phyloP scores from a whole-genome alignment of 805 yeast genomes.

The Candida palmyrensis region DNA sequence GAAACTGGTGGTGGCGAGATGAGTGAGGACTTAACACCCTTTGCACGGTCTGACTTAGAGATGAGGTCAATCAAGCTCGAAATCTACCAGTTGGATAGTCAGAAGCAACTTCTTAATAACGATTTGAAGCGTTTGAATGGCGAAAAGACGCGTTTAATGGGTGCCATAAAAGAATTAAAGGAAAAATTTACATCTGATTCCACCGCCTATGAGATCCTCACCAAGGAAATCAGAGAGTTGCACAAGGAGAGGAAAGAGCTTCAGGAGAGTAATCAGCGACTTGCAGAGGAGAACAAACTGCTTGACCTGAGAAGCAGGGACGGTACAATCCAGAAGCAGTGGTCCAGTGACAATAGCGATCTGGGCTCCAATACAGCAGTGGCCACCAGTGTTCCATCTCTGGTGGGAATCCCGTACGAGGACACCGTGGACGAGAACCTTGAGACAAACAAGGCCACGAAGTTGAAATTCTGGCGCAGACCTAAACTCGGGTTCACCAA shows the following conservation, averaged over 20 bases:
- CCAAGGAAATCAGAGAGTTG: constrained; percentile 50
- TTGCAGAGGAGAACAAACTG: constrained; percentile 17
- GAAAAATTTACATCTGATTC: constrained; percentile 36
- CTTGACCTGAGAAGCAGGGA: no score
- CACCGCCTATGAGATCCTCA: constrained; percentile 37
- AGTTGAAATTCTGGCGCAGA: constrained; percentile 41
- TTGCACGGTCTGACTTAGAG: constrained; percentile 29
- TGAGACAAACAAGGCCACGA: constrained; percentile 37
- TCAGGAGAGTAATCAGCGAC: constrained; percentile 17
- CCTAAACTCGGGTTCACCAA: constrained; percentile 28
- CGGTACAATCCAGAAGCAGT: background rate
- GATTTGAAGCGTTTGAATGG: constrained; percentile 21
- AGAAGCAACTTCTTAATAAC: constrained; percentile 16
- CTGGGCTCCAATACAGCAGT: background rate
- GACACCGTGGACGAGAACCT: constrained; percentile 16
- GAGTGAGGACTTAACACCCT: constrained; percentile 4
- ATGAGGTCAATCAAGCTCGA: constrained; percentile 34
- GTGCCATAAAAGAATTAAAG: constrained; percentile 12
- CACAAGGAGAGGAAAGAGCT: constrained; percentile 43
- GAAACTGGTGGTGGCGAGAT: constrained; percentile 24
- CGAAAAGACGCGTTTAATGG: constrained; percentile 18
- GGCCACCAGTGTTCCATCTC: background rate
- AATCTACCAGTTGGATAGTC: constrained; percentile 28
- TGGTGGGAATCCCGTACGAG: constrained; percentile 10
- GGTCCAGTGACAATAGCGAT: background rate